Evolutionary conservation across 768 basidiomycete genomes (phyloP).

Genomic region (Hypholoma fasciculare): DNA sequence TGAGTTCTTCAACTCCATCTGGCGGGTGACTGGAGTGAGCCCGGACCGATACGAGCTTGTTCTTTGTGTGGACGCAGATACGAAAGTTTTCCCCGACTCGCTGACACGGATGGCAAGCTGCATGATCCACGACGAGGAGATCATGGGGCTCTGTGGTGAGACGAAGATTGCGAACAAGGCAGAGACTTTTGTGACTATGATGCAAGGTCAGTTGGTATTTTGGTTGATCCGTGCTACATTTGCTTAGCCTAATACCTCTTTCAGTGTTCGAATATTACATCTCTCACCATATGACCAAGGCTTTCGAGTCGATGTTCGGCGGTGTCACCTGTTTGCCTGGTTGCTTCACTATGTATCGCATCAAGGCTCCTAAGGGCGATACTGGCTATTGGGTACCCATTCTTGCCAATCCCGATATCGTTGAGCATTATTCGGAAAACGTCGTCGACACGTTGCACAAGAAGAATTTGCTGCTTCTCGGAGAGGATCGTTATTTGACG

Average conservation of each 20-base stretch:
- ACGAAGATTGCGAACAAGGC: conserved; percentile 99
- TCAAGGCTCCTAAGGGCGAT: conserved; percentile 98
- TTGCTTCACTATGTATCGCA: conserved; percentile 99
- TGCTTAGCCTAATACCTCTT: conserved; percentile 13
- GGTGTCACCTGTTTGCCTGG: conserved; percentile 99
- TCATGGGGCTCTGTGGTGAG: conserved; percentile 99
- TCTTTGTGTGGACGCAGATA: conserved; percentile 96
- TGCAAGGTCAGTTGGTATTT: conserved; percentile 75
- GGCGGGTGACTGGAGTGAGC: conserved; percentile 93
- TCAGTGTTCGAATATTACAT: conserved; percentile 99
- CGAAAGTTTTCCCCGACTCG: conserved; percentile 99
- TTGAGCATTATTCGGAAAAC: conserved; percentile 99
- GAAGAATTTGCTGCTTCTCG: conserved; percentile 95
- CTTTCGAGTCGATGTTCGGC: conserved; percentile 99
- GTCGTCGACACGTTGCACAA: conserved; percentile 99
- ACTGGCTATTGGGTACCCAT: conserved; percentile 98
- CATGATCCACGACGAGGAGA: conserved; percentile 96
- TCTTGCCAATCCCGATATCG: conserved; percentile 96
- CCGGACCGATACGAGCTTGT: conserved; percentile 96
- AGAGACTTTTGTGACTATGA: conserved; percentile 99
- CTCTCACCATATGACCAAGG: conserved; percentile 98
- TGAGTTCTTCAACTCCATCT: conserved; percentile 98
- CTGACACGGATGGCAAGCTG: conserved; percentile 94
- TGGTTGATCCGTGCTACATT: neutral
- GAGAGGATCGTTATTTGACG: conserved; percentile 98